phyloP scores from a whole-genome alignment of 306 rosid genomes.

The Citrullus colocynthis region DNA sequence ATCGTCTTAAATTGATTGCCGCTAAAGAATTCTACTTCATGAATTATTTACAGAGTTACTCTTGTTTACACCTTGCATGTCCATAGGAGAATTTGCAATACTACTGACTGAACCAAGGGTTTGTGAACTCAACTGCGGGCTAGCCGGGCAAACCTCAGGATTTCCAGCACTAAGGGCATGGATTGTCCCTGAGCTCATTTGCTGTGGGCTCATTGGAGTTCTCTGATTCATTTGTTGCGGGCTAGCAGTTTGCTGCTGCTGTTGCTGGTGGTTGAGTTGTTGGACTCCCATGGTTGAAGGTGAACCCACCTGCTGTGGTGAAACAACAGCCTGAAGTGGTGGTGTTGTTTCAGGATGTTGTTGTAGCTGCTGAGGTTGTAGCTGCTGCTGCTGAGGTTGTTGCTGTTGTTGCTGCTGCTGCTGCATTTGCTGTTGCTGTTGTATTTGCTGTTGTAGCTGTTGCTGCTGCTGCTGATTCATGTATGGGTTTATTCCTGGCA shows the following conservation, averaged over 20 bases:
- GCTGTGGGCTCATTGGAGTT: slow-evolving; percentile 94
- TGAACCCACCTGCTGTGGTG: slow-evolving; percentile 83
- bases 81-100: slow-evolving; percentile 77
- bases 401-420: slow-evolving; percentile 6
- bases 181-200: slow-evolving; percentile 77
- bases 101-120: slow-evolving; percentile 72
- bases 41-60: slow-evolving; percentile 62
- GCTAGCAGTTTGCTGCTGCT: slow-evolving; percentile 42
- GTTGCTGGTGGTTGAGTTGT: slow-evolving; percentile 60
- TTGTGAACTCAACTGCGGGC: slow-evolving; percentile 96
- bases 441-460: slow-evolving; percentile 20
- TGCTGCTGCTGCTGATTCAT: slow-evolving; percentile 41
- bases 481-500: slow-evolving; percentile 46
- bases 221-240: slow-evolving; percentile 91
- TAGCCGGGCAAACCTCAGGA: slow-evolving; percentile 85
- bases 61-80: slow-evolving; percentile 84
- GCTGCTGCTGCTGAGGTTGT: slow-evolving; percentile 17
- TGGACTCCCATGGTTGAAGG: slow-evolving; percentile 80
- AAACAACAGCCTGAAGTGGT: slow-evolving; percentile 65
- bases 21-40: slow-evolving; percentile 10
- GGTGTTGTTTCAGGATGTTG: slow-evolving; percentile 71
- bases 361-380: slow-evolving; percentile 19
- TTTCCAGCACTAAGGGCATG: slow-evolving; percentile 79
- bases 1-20: not conserved
- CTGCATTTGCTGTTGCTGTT: slow-evolving; percentile 12